Evolutionary conservation across 441 rosid genomes (phyloP).

Genomic region (Adansonia rubrostipa): DNA sequence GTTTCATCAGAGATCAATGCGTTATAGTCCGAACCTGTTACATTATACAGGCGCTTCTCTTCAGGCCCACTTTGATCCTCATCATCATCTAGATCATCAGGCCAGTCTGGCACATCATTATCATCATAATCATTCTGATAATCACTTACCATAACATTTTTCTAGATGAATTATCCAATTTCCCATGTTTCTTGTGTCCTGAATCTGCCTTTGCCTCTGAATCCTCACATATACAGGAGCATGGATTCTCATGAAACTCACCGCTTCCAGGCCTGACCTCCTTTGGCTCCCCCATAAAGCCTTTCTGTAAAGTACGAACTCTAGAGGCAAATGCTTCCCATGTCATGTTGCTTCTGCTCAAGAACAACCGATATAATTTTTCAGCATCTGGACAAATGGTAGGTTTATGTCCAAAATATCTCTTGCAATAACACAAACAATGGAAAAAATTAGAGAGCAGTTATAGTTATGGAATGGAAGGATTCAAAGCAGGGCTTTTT

Average conservation of each 20-base stretch:
- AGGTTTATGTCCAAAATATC: slow-evolving; percentile 93
- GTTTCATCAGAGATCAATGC: slow-evolving; percentile 60
- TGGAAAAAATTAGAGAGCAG: slow-evolving; percentile 29
- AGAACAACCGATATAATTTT: slow-evolving; percentile 73
- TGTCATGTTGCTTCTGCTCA: slow-evolving; percentile 61
- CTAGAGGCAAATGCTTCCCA: slow-evolving; percentile 90
- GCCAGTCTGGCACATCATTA: slow-evolving; percentile 53
- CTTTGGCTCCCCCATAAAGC: slow-evolving; percentile 95
- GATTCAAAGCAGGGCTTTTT: slow-evolving; percentile 10
- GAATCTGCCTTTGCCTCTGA: slow-evolving; percentile 49
- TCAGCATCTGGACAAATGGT: slow-evolving; percentile 94
- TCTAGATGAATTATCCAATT: slow-evolving; percentile 38
- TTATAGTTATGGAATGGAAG: slow-evolving; percentile 21
- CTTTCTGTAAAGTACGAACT: slow-evolving; percentile 74
- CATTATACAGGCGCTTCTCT: slow-evolving; percentile 48
- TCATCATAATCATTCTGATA: slow-evolving; percentile 49
- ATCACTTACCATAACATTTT: slow-evolving; percentile 40
- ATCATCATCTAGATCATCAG: slow-evolving; percentile 62
- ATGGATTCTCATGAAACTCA: slow-evolving; percentile 97
- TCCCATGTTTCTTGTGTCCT: slow-evolving; percentile 53
- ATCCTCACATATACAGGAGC: slow-evolving; percentile 83
- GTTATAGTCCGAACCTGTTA: slow-evolving; percentile 66
- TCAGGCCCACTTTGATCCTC: slow-evolving; percentile 48
- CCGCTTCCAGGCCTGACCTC: slow-evolving; percentile 95
- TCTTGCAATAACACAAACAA: slow-evolving; percentile 51